Base-by-base conservation (phyloP, 352 stramenopile species). In the Phytopythium helicoides region DNA sequence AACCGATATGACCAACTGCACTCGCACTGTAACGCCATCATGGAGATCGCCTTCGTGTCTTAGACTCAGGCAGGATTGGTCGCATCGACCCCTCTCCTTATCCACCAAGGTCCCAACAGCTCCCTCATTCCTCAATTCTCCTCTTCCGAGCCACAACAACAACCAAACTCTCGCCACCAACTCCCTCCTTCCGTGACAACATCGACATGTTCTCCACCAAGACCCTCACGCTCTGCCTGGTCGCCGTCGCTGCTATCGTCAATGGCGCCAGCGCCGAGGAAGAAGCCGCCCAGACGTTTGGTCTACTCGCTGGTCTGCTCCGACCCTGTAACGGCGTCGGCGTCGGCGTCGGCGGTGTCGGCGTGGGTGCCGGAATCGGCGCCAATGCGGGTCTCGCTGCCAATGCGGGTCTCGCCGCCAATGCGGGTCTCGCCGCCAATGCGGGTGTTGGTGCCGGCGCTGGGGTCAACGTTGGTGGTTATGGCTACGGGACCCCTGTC, bases 201-300 rank as follows among this genome's bases (percentile, higher is more conserved):
- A n/a, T n/a, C n/a, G n/a, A n/a, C 39, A 46, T 46, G 38, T 28
- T 45, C 38, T 45, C 38, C 38, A 45, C 38, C 38, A 45, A 45
- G 38, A 45, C 19, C 3, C 38, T 45, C 38, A 45, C 38, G 18
- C 28, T 45, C 38, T 45, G 38, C 38, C 42, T 49, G 18, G 9
- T 54, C 35, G 18, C 44, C 19, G 22, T 37, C 16, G 34, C 47
- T 16, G 34, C 47, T 11, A 23, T 54, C 19, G 25, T 25, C 11
- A 45, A 22, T 21, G 34, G 47, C 9, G 21, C 21, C 3, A 19
- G 21, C 15, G 47, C 47, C 35, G 31, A 36, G 15, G 40, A 45
- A 9, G 47, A 54, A 21, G 47, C 35, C 47, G 31, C 47, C 47
- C 33, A 54, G 21, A 54, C 47, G 47, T 54, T 54, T 35, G 34